A percentile compares a stretch with the other conserved stretches of the same genome.
phyloP scores from a whole-genome alignment of 306 rosid genomes.

The Acacia melanoxylon region DNA sequence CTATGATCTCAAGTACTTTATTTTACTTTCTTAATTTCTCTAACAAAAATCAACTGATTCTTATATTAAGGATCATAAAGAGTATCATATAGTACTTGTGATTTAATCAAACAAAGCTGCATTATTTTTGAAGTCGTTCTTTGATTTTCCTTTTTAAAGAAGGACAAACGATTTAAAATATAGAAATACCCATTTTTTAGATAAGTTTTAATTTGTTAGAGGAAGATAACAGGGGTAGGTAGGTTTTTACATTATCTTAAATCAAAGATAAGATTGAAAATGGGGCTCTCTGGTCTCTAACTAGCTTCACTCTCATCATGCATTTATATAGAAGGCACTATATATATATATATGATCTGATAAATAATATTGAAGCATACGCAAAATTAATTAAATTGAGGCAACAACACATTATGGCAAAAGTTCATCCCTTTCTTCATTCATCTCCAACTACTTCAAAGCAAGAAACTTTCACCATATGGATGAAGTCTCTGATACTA shows the following conservation, averaged over 20 bases:
- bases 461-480: slow-evolving; percentile 70
- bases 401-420: slow-evolving; percentile 29
- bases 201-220: neutral
- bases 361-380: neutral
- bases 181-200: neutral
- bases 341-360: slow-evolving; percentile 8
- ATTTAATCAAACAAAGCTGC: neutral
- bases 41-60: too few species aligned
- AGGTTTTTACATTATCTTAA: slow-evolving; percentile 21
- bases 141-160: neutral
- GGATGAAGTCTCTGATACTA: slow-evolving; percentile 77
- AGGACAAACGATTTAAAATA: neutral
- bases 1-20: too few species aligned
- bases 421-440: slow-evolving; percentile 50
- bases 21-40: too few species aligned
- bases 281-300: slow-evolving; percentile 20
- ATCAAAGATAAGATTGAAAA: slow-evolving; percentile 30
- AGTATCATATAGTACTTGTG: neutral
- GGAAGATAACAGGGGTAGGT: slow-evolving; percentile 11
- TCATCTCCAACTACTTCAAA: slow-evolving; percentile 45
- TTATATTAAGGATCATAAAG: too few species aligned
- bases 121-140: neutral
- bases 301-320: too few species aligned
- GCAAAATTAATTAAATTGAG: slow-evolving; percentile 4
- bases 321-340: slow-evolving; percentile 30